Percentiles rank a stretch among this genome's conserved stretches.
phyloP scores from a whole-genome alignment of 2,329 filamentous ascomycete species.

The Fusarium cicatricum region DNA sequence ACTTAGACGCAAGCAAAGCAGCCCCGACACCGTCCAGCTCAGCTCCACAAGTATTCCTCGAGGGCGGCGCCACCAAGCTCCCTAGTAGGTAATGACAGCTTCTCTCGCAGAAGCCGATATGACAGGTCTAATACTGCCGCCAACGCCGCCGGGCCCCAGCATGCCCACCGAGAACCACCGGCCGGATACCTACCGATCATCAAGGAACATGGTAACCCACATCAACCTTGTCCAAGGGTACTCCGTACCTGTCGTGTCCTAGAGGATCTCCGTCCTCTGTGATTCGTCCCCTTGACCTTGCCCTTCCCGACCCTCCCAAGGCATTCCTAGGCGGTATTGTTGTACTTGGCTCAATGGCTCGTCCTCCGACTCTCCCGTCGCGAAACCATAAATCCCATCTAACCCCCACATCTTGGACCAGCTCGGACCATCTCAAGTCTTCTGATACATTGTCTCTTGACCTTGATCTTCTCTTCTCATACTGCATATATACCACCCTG shows the following conservation, averaged over 20 bases:
- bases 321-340: constrained; percentile 26
- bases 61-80: constrained; percentile 38
- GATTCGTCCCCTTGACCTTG: constrained; percentile 34
- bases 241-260: constrained; percentile 30
- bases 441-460: constrained; percentile 26
- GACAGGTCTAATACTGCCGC: constrained; percentile 45
- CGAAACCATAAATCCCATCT: constrained; percentile 48
- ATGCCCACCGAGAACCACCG: constrained; percentile 37
- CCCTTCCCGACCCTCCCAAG: constrained; percentile 29
- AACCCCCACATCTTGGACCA: constrained; percentile 39
- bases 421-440: constrained; percentile 19
- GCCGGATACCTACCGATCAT: constrained; percentile 41
- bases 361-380: constrained; percentile 20
- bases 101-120: constrained; percentile 45
- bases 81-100: constrained; percentile 38
- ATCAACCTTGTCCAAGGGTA: constrained; percentile 31
- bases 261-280: constrained; percentile 28
- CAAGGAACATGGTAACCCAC: constrained; percentile 33
- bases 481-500: not conserved
- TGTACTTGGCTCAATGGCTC: constrained; percentile 20
- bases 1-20: constrained; percentile 16
- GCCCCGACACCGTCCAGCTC: constrained; percentile 34
- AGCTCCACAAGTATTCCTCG: constrained; percentile 33
- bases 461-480: constrained; percentile 6
- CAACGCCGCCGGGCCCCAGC: constrained; percentile 34